Conservation (phyloP, 1,284 basidiomycete genomes). For the Microbotryomycetes sp. region DNA sequence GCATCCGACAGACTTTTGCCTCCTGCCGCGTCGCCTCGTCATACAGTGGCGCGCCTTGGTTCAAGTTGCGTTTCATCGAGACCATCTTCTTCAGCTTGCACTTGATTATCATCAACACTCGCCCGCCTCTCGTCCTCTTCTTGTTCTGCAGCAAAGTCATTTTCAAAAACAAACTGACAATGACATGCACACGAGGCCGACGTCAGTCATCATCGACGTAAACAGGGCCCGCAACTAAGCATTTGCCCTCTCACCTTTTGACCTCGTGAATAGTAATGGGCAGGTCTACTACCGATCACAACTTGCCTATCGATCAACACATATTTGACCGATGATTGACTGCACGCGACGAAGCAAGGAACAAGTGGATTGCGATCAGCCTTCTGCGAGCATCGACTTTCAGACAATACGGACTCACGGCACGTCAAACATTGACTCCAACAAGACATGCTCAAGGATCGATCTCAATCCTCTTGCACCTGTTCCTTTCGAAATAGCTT, state of each 20-base stretch:
- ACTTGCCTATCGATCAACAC: slow-evolving; percentile 53
- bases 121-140: too few species aligned
- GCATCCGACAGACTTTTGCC: too few species aligned
- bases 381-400: too few species aligned
- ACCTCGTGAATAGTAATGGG: slow-evolving; percentile 57
- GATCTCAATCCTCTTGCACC: slow-evolving; percentile 83
- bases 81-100: not conserved
- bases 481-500: slow-evolving; percentile 70
- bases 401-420: too few species aligned
- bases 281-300: slow-evolving; percentile 50
- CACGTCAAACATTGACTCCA: slow-evolving; percentile 82
- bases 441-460: slow-evolving; percentile 72
- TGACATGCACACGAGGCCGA: too few species aligned
- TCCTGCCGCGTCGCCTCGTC: too few species aligned
- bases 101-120: too few species aligned
- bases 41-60: not conserved
- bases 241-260: slow-evolving; percentile 48
- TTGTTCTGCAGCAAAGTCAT: not conserved
- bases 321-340: slow-evolving; percentile 52
- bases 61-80: not conserved
- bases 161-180: not conserved
- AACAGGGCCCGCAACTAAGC: too few species aligned
- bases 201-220: too few species aligned
- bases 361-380: too few species aligned
- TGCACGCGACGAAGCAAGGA: not conserved